Evolutionary conservation across 73 alveolate genomes (phyloP).

Genomic region (Halteria grandinella): DNA sequence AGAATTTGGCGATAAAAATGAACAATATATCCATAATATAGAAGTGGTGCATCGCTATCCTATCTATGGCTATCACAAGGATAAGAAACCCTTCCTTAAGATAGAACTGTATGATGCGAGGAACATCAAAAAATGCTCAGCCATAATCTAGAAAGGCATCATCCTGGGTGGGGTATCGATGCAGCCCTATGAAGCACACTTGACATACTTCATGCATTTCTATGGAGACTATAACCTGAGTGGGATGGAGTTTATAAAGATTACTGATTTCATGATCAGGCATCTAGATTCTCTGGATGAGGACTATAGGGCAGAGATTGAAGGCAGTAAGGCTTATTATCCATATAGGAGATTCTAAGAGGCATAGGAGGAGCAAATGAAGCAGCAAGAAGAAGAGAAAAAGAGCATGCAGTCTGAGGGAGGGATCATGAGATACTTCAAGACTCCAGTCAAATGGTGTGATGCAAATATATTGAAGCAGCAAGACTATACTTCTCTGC

Average conservation of each 20-base stretch:
- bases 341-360: constrained; percentile 1
- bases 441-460: too few relatives aligned
- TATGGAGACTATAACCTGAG: constrained; percentile 79
- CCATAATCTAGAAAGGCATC: constrained; percentile 65
- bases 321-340: constrained; percentile 15
- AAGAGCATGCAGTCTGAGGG: background rate
- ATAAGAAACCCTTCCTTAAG: constrained; percentile 77
- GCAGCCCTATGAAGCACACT: constrained; percentile 94
- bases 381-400: background rate
- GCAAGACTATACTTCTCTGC: constrained; percentile 20
- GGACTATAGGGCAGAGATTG: background rate
- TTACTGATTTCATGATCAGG: constrained; percentile 62
- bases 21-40: constrained; percentile 67
- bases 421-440: background rate
- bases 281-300: constrained; percentile 11
- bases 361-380: background rate
- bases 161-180: constrained; percentile 59
- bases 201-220: constrained; percentile 81
- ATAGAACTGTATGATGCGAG: constrained; percentile 81
- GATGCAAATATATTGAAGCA: background rate
- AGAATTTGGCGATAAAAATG: constrained; percentile 16
- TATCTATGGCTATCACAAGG: constrained; percentile 83
- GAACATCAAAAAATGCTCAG: constrained; percentile 68
- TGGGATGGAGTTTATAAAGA: constrained; percentile 86
- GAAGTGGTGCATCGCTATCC: constrained; percentile 70